phyloP scores from a whole-genome alignment of 345 rosid species.

The Salix caprea region DNA sequence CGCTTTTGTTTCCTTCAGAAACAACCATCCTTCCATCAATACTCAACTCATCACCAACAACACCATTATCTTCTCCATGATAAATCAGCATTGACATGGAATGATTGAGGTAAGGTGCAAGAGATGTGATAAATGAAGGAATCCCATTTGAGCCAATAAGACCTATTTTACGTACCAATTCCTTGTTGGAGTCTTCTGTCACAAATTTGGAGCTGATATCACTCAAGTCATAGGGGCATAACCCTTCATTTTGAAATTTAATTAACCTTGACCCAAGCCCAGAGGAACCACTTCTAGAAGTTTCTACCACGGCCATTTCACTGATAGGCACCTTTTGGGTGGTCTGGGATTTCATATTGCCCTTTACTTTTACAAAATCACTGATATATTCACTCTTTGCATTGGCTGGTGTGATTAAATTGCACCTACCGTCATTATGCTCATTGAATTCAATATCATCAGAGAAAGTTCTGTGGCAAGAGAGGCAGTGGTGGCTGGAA shows the following conservation, averaged over 20 bases:
- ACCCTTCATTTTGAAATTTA: conserved; percentile 51
- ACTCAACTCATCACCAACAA: conserved; percentile 30
- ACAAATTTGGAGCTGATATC: conserved; percentile 73
- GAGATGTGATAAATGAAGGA: conserved; percentile 54
- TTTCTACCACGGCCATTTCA: conserved; percentile 30
- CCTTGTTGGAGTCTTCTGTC: conserved; percentile 76
- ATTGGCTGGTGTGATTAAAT: conserved; percentile 32
- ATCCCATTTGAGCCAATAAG: conserved; percentile 74
- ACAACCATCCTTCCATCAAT: conserved; percentile 18
- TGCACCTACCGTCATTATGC: conserved; percentile 62
- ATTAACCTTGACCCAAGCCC: conserved; percentile 52
- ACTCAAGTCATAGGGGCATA: conserved; percentile 59
- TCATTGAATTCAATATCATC: conserved; percentile 48
- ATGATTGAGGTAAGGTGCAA: conserved; percentile 49
- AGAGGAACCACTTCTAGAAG: conserved; percentile 29
- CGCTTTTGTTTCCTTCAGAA: conserved; percentile 30
- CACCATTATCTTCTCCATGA: conserved; percentile 24
- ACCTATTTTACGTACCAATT: conserved; percentile 77
- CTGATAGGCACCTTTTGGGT: conserved; percentile 26
- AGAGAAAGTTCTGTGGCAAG: conserved; percentile 72
- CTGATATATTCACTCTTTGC: conserved; percentile 43
- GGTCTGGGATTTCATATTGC: conserved; percentile 32
- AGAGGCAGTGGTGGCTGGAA: conserved; percentile 66
- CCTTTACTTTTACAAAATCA: conserved; percentile 43
- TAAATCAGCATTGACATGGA: conserved; percentile 37